phyloP scores from a whole-genome alignment of 2,329 filamentous ascomycete species.

The Neurospora crassa region DNA sequence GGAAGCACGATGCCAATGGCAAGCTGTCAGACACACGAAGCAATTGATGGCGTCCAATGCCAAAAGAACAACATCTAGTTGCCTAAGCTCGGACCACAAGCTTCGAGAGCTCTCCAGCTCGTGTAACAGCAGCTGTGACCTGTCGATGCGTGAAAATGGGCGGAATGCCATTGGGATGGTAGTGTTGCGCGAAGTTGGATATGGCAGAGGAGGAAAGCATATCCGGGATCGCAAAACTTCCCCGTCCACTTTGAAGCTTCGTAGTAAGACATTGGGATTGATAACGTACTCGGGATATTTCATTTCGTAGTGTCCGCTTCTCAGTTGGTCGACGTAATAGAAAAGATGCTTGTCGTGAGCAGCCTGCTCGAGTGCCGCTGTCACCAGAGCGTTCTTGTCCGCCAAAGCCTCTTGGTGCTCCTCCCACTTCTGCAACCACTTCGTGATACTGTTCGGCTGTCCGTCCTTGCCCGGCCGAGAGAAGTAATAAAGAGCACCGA shows the following conservation, averaged over 20 bases:
- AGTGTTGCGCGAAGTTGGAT: background rate
- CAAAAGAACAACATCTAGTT: background rate
- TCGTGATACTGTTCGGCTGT: constrained; percentile 36
- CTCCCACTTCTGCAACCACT: constrained; percentile 41
- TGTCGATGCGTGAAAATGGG: background rate
- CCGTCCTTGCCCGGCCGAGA: constrained; percentile 39
- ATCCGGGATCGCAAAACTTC: background rate
- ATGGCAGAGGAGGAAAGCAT: background rate
- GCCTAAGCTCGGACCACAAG: background rate
- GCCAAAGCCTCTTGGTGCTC: constrained; percentile 11
- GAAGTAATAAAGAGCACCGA: constrained; percentile 38
- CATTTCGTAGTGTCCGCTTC: constrained; percentile 40
- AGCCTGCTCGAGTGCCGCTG: constrained; percentile 43
- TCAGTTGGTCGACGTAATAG: constrained; percentile 28
- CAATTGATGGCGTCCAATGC: background rate
- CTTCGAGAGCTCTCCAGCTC: background rate
- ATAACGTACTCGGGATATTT: constrained; percentile 47
- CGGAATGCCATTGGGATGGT: background rate
- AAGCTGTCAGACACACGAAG: background rate
- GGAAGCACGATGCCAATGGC: background rate
- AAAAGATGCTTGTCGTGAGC: constrained; percentile 49
- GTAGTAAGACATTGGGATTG: background rate
- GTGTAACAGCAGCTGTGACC: background rate
- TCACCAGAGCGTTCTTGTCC: constrained; percentile 40
- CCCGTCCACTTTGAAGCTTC: background rate